Base-by-base conservation (phyloP, 148 eudicot genomes). In the Rhododendron ferrugineum region DNA sequence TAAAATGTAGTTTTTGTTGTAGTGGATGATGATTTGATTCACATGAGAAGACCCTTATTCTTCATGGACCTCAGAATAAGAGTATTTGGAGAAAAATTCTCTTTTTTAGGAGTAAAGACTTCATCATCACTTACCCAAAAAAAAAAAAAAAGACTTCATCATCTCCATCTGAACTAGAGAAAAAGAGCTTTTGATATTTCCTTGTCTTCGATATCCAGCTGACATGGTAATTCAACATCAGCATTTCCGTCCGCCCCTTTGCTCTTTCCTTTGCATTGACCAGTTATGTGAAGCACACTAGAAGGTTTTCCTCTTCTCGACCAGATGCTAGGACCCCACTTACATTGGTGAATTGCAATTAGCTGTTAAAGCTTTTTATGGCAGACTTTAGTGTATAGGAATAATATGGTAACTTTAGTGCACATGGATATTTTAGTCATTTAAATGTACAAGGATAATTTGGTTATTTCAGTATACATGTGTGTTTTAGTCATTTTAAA, bases 261-360 rank as follows among this genome's bases (percentile, higher is more conserved):
- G 58, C 82, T 83, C 68, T 83, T 88, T 82, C 82, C 84, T 85
- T 62, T 86, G 42, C 83, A 54, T 78, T 42, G 78, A 46, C 87
- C 85, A 37, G 92, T 90, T 83, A 92, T 83, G 64, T 87, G 86
- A 85, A 89, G 87, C 64, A 89, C 86, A 68, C 89, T 88, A 9
- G 81, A 87, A 60, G 88, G 64, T 84, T 93, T 93, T 3, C 93
- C 94, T 85, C 92, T 89, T 84, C 91, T 89, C 20, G 90, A 92
- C 92, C 93, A 93, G 88, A 91, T 90, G 87, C 88, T 89, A 28
- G 68, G 36, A 40, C 42, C 6, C 42, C 6, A 40, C 42, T 40
- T 40, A 5, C 42, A 6, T 40, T 40, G 49, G 49, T 46, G 11
- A 46, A 46, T 46, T 46, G 42, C 6, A 40, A 40, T 7, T 46